A percentile compares a stretch with the other conserved stretches of the same genome.
These are phyloP conservation scores for Paramecium pentaurelia DNA, from an alignment of 73 alveolate species.

Conservation along the genomic window DNA sequence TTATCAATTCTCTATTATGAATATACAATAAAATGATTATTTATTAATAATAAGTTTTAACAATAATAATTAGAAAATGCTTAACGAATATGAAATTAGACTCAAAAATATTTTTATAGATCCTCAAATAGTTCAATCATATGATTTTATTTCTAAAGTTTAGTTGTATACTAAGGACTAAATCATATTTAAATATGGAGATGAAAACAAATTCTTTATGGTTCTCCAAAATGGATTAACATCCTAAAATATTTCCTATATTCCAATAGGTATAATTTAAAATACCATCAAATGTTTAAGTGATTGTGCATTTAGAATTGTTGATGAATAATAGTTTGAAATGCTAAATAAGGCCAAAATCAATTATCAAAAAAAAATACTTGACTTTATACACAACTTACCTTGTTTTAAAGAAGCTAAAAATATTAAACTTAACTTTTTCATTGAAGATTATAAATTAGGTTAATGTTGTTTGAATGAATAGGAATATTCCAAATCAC, in stretches of 20 bases:
- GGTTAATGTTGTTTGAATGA: background rate
- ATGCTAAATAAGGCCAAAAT: background rate
- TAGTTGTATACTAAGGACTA: background rate
- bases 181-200: background rate
- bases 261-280: background rate
- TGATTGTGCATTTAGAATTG: background rate
- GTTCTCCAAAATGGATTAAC: background rate
- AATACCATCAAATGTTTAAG: background rate
- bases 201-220: background rate
- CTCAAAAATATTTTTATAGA: slow-evolving; percentile 2
- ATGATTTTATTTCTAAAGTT: background rate
- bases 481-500: background rate
- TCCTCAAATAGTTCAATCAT: background rate
- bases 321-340: background rate
- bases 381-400: background rate
- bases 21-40: too few species aligned
- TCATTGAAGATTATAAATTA: background rate
- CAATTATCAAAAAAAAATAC: background rate
- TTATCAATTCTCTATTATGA: too few species aligned
- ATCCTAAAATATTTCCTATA: background rate
- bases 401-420: background rate
- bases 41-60: background rate
- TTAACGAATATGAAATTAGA: background rate
- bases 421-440: background rate
- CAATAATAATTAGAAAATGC: background rate